phyloP scores from a whole-genome alignment of 371 early-diverging fungal genomes.

The Mycotypha africana region DNA sequence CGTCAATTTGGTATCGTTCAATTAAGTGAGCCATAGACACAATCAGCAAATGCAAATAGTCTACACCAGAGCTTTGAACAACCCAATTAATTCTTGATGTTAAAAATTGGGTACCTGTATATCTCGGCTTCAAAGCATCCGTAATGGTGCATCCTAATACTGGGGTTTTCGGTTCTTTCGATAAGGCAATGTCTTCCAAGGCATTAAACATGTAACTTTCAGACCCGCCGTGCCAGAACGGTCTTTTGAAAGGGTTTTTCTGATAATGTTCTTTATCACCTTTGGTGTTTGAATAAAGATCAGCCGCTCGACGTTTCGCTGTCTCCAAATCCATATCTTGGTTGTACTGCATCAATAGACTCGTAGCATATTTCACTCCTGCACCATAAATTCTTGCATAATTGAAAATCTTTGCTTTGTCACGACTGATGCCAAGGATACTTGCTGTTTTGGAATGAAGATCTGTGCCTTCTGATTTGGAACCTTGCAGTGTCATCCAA shows the following conservation, averaged over 20 bases:
- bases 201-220: slow-evolving; percentile 95
- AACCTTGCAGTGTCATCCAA: slow-evolving; percentile 97
- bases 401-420: slow-evolving; percentile 94
- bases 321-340: slow-evolving; percentile 63
- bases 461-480: slow-evolving; percentile 87
- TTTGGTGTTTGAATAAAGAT: slow-evolving; percentile 82
- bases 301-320: slow-evolving; percentile 60
- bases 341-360: slow-evolving; percentile 77
- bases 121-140: slow-evolving; percentile 68
- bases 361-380: slow-evolving; percentile 79
- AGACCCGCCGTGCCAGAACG: slow-evolving; percentile 89
- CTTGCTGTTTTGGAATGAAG: slow-evolving; percentile 90
- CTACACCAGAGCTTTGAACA: slow-evolving; percentile 98
- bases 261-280: slow-evolving; percentile 57
- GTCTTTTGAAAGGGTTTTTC: slow-evolving; percentile 20
- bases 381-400: slow-evolving; percentile 97
- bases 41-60: slow-evolving; percentile 93
- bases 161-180: slow-evolving; percentile 80
- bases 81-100: slow-evolving; percentile 96
- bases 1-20: slow-evolving; percentile 68
- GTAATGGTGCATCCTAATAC: slow-evolving; percentile 86
- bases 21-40: slow-evolving; percentile 87
- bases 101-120: slow-evolving; percentile 66
- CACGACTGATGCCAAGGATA: slow-evolving; percentile 84
- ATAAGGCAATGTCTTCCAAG: slow-evolving; percentile 80